Evolutionary conservation across 2,329 filamentous ascomycete genomes (phyloP), one percentile per base, ranked within the genome.

Genomic region (Xylariales sp.): DNA sequence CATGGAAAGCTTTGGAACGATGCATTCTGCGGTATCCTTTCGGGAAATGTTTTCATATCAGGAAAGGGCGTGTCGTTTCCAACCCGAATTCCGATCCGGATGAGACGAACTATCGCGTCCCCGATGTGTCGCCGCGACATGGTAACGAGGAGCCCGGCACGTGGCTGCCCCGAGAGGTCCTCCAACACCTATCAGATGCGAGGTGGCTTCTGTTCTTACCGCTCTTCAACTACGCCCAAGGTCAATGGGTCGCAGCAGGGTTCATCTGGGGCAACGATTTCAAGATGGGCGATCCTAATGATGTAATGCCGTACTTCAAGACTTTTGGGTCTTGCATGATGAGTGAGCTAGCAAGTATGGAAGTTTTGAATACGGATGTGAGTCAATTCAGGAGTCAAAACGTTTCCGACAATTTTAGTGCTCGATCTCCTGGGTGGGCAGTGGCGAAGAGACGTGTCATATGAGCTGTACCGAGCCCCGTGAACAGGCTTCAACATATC

Each of bases 311-410:
- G 0, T 74, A 71, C 20, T 57, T 78, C 3, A 57, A 62, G 4
- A 70, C 69, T 0, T 78, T 80, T 45, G 70, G 69, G 0, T 70
- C 71, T 40, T 69, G 71, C 1, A 71, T 77, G n/a, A 78, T 78
- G 64, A 67, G 73, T 0, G 77, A 82, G 38, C 60, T 82, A 1
- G 66, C 70, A 0, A 63, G 73, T 2, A 44, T 76, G 5, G 55
- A 64, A 4, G 48, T 59, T 0, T 38, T 56, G 6, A 51, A 55
- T 10, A 60, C 63, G 0, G 64, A 71, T n/a, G n/a, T n/a, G n/a
- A n/a, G n/a, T n/a, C n/a, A n/a, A n/a, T n/a, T n/a, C n/a, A n/a
- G n/a, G n/a, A n/a, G n/a, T n/a, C n/a, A n/a, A n/a, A n/a, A n/a
- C n/a, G n/a, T n/a, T n/a, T n/a, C n/a, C n/a, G n/a, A n/a, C n/a